These are phyloP conservation scores for Colletotrichum noveboracense DNA, from an alignment of 2,329 filamentous ascomycete genomes.

Conservation along the genomic window DNA sequence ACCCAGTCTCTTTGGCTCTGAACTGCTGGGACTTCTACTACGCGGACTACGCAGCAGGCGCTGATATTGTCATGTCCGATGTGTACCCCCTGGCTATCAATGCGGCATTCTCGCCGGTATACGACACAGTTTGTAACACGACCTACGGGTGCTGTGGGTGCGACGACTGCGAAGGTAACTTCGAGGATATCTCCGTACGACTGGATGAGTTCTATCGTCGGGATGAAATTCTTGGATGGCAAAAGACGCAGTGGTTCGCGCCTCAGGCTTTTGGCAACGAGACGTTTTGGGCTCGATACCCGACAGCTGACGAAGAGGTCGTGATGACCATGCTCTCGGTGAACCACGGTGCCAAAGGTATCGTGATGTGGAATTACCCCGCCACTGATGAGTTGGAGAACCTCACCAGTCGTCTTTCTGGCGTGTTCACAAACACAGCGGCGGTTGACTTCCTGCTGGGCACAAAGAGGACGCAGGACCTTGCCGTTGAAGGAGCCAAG, in stretches of 20 bases:
- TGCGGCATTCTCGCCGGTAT: conserved; percentile 53
- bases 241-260: conserved; percentile 47
- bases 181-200: conserved; percentile 54
- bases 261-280: conserved; percentile 55
- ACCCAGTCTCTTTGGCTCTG: conserved; percentile 62
- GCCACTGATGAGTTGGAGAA: conserved; percentile 38
- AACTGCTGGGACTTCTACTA: conserved; percentile 70
- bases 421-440: conserved; percentile 38
- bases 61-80: conserved; percentile 66
- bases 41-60: conserved; percentile 54
- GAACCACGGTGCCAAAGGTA: conserved; percentile 48
- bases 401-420: conserved; percentile 43
- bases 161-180: conserved; percentile 60
- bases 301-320: conserved; percentile 45
- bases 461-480: background rate
- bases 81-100: conserved; percentile 66
- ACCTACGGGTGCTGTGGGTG: conserved; percentile 69
- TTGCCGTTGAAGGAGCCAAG: conserved; percentile 2
- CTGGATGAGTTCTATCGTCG: conserved; percentile 43
- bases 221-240: conserved; percentile 48
- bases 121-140: conserved; percentile 60
- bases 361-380: conserved; percentile 53
- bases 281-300: conserved; percentile 52
- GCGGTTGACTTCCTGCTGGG: conserved; percentile 39
- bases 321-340: conserved; percentile 51